Percentiles rank a stretch among this genome's conserved stretches.
Conservation (phyloP, 805 yeast genomes). For the Sugiyamaella boreocaroliniensis region DNA sequence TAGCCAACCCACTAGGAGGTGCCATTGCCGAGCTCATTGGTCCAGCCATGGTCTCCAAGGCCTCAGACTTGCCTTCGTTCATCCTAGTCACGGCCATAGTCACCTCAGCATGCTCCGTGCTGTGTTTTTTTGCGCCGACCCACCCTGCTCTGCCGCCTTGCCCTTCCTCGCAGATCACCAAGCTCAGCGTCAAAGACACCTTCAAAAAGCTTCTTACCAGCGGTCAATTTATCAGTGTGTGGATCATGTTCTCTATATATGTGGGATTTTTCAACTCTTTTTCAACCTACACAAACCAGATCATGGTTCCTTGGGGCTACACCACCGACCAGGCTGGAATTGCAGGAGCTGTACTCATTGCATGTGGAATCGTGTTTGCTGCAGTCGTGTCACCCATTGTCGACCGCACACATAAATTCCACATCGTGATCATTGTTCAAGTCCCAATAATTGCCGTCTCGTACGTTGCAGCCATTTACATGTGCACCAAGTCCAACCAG, state of each 20-base stretch:
- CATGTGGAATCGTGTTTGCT: constrained; percentile 27
- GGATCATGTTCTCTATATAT: constrained; percentile 25
- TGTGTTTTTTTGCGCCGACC: constrained; percentile 21
- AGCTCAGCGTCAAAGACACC: constrained; percentile 21
- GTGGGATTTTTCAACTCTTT: constrained; percentile 32
- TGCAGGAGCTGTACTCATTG: constrained; percentile 29
- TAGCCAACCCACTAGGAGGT: constrained; percentile 31
- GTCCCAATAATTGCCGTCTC: constrained; percentile 27
- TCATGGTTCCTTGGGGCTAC: constrained; percentile 31
- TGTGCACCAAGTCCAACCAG: constrained; percentile 22
- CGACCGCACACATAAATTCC: constrained; percentile 25
- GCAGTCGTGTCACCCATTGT: constrained; percentile 27
- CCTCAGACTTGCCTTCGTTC: constrained; percentile 21
- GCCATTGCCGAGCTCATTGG: constrained; percentile 31
- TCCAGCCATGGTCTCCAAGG: constrained; percentile 25
- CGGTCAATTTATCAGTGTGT: constrained; percentile 15
- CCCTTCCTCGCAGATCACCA: constrained; percentile 26
- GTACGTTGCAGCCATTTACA: constrained; percentile 29
- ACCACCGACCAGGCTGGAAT: constrained; percentile 29
- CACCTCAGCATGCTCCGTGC: constrained; percentile 19
- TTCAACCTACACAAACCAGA: constrained; percentile 27
- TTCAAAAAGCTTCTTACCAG: constrained; percentile 14
- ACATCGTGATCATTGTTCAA: constrained; percentile 18
- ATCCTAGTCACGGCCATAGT: constrained; percentile 24
- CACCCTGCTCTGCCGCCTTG: constrained; percentile 28